These are phyloP conservation scores for Boechera retrofracta DNA, from an alignment of 345 rosid species.

Conservation along the genomic window DNA sequence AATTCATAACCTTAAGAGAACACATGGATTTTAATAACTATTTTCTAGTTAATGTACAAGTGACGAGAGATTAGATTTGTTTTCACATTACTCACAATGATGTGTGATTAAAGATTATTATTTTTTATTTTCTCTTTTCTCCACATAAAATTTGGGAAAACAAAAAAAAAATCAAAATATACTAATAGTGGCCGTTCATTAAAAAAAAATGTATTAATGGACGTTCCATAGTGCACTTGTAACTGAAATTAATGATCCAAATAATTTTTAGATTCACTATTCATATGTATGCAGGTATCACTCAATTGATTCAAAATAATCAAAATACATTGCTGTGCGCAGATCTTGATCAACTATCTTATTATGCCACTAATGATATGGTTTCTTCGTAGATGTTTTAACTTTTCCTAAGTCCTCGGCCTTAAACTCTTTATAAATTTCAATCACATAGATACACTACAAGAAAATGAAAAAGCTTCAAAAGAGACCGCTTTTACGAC, in stretches of 20 bases:
- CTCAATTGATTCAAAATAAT: conserved; percentile 12
- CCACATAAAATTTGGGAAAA: neutral
- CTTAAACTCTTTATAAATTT: neutral
- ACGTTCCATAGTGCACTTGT: conserved; percentile 11
- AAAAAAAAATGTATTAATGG: conserved; percentile 10
- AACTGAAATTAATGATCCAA: neutral
- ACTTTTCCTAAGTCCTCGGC: too few relatives aligned
- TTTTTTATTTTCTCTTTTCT: neutral
- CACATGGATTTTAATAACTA: neutral
- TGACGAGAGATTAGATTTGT: neutral
- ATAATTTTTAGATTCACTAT: conserved; percentile 27
- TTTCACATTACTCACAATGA: conserved; percentile 28
- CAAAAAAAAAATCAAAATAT: neutral
- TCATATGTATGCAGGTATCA: conserved; percentile 35
- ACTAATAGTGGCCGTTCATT: conserved; percentile 16
- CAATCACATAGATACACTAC: neutral
- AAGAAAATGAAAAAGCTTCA: too few relatives aligned
- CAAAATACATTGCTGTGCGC: neutral
- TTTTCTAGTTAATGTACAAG: conserved; percentile 20
- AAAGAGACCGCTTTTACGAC: too few relatives aligned
- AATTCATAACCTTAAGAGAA: neutral
- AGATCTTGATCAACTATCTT: conserved; percentile 16
- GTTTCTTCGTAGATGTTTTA: conserved; percentile 26
- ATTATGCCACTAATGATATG: conserved; percentile 11
- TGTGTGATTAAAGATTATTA: conserved; percentile 11